Evolutionary conservation across 192 early-diverging fungal genomes (phyloP), one percentile per base, ranked within the genome.

Genomic region (Obelidium mucronatum): DNA sequence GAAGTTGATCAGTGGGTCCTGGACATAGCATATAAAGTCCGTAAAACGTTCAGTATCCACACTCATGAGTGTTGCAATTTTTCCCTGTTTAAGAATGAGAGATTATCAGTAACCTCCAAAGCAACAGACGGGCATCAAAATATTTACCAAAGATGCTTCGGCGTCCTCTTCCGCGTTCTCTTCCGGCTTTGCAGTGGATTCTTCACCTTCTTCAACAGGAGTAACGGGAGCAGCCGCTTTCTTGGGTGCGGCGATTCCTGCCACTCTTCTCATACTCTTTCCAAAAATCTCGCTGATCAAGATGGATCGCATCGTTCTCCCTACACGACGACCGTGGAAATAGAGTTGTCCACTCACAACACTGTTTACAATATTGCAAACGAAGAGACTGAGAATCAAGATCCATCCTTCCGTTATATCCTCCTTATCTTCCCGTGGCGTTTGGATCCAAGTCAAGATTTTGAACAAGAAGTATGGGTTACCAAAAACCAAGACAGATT

Each of bases 1-100:
- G 40, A 74, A 30, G 34, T 75, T 69, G 51, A 55, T 60, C 33
- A 77, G 30, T 4, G 67, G 42, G 48, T 76, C 70, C 34, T 82
- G 80, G 4, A 65, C 28, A 40, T 82, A 82, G 52, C 60, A 76
- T 39, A 82, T 55, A 52, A 76, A 81, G 34, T 76, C 68, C 8
- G 75, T 40, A 52, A 85, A 73, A 40, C 76, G 79, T 44, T 79
- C 75, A 26, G 81, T 63, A 74, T 85, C 84, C 15, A 81, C 79
- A 59, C 67, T 74, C 82, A 85, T 85, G 44, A 85, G 66, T 13
- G 84, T 85, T 0, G 84, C 84, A 33, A 83, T 83, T 73, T 85
- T 85, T 4, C 83, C 83, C 67, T 69, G 44, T 35, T 5, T 6
- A 65, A 39, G 33, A 5, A 3, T 13, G 22, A 39, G 11, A 36